Evolutionary conservation across 1,284 basidiomycete genomes (phyloP), one percentile per base, ranked within the genome.

Genomic region (Moesziomyces parantarcticus): DNA sequence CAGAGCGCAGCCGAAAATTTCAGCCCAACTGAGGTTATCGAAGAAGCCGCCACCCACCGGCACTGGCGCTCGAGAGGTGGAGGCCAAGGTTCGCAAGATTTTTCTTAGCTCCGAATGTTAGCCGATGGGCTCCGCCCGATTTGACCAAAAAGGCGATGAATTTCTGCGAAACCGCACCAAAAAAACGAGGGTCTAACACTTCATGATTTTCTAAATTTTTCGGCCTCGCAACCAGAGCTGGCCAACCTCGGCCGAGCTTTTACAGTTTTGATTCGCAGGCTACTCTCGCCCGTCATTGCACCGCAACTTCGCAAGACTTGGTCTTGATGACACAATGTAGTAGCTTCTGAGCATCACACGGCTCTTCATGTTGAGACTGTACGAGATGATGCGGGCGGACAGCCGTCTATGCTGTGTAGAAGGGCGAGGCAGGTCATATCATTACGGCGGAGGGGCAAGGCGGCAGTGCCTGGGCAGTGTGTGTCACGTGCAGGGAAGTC

Each of bases 1-100:
- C 36, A 39, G 18, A 39, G 36, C 36, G 36, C 44, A 44, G 49
- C 63, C 52, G 53, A 66, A 60, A 67, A 50, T 52, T 53, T 67
- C 61, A 44, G 26, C 16, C 36, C 36, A 25, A 36, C 22, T 36
- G n/a, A n/a, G n/a, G n/a, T 53, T 23, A 32, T 36, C 36, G n/a
- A n/a, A 39, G 36, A 39, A 39, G 29, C 36, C 36, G 36, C 36
- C 36, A 39, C 36, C 36, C 18, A 18, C 16, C 5, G 36, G 36
- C 63, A 49, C 56, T 39, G 20, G 23, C 16, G 7, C 40, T 25
- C 16, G 4, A 9, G 6, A 59, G 53, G 64, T 67, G 64, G 64
- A 67, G 58, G 64, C 42, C 50, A 34, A 22, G 8, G 9, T 26
- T 22, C 8, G 34, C 34, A 26, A n/a, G n/a, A 36, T 40, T 45